These are phyloP conservation scores for Cyathus striatus DNA, from an alignment of 768 basidiomycete genomes.

Conservation along the genomic window DNA sequence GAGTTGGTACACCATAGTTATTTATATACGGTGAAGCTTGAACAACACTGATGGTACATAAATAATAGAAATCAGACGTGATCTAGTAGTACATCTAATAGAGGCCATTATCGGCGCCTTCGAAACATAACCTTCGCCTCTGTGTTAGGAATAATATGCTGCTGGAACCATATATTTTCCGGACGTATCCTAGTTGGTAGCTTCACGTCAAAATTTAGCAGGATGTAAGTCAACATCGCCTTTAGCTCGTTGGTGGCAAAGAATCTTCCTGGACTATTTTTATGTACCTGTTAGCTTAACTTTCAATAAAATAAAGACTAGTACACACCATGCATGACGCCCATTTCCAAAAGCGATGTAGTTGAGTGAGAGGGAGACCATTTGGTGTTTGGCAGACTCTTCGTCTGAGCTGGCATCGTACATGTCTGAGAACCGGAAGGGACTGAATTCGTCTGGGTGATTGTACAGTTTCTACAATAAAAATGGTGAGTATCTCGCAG, in stretches of 20 bases:
- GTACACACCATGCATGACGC: conserved; percentile 23
- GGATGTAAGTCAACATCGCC: conserved; percentile 30
- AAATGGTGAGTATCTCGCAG: too few species aligned
- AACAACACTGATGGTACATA: too few species aligned
- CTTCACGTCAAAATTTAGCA: conserved; percentile 36
- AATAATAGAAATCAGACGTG: too few species aligned
- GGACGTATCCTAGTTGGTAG: conserved; percentile 18
- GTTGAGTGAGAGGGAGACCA: conserved; percentile 20
- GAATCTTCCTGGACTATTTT: conserved; percentile 32
- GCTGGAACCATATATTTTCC: conserved; percentile 6
- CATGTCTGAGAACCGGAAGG: conserved; percentile 41
- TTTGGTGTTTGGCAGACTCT: conserved; percentile 25
- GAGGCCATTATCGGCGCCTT: too few species aligned
- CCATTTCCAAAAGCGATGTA: conserved; percentile 36
- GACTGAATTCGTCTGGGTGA: conserved; percentile 31
- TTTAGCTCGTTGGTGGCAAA: conserved; percentile 43
- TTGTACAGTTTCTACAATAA: neutral
- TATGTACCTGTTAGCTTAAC: neutral
- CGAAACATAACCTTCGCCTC: conserved; percentile 30
- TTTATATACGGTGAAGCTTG: too few species aligned
- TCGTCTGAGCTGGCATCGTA: conserved; percentile 24
- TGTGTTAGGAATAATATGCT: conserved; percentile 19
- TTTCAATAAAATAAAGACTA: neutral
- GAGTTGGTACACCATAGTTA: too few species aligned
- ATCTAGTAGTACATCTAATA: too few species aligned